Percentiles rank a stretch among this genome's conserved stretches.
Conservation (phyloP, 2,329 filamentous ascomycete genomes). For the Pseudogymnoascus sp. region DNA sequence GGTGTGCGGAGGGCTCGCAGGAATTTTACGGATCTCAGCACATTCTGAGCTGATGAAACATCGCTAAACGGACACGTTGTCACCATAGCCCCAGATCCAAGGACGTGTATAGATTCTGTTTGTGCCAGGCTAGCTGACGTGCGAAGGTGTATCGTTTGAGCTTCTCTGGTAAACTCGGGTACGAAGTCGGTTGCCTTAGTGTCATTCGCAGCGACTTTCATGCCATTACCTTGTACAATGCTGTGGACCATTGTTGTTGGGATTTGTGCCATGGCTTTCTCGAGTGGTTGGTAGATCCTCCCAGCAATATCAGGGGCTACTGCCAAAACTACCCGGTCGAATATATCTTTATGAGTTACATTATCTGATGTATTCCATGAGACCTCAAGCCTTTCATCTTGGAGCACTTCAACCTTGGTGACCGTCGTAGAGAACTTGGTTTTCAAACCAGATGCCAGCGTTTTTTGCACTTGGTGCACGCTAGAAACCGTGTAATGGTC, state of each 20-base stretch:
- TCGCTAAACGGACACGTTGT: slow-evolving; percentile 41
- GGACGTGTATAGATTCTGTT: slow-evolving; percentile 42
- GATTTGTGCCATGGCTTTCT: slow-evolving; percentile 32
- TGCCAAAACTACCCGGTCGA: slow-evolving; percentile 46
- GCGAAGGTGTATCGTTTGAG: slow-evolving; percentile 16
- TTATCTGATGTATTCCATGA: slow-evolving; percentile 26
- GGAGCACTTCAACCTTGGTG: slow-evolving; percentile 26
- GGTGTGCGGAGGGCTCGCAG: slow-evolving; percentile 44
- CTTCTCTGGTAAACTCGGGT: slow-evolving; percentile 18
- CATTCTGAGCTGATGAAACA: slow-evolving; percentile 24
- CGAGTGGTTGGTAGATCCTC: slow-evolving; percentile 38
- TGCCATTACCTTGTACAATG: slow-evolving; percentile 35
- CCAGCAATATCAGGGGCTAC: slow-evolving; percentile 46
- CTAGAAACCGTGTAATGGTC: slow-evolving; percentile 45
- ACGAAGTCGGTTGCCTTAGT: slow-evolving; percentile 12
- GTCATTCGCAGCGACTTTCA: slow-evolving; percentile 20
- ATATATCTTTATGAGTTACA: slow-evolving; percentile 29
- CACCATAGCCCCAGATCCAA: slow-evolving; percentile 44
- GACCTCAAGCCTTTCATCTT: slow-evolving; percentile 26
- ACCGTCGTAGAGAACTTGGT: slow-evolving; percentile 36
- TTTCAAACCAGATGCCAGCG: slow-evolving; percentile 34
- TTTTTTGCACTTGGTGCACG: slow-evolving; percentile 41
- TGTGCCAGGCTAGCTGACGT: slow-evolving; percentile 19
- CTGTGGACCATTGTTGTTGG: slow-evolving; percentile 42
- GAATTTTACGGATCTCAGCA: slow-evolving; percentile 41